Percentiles rank a stretch among this genome's conserved stretches.
Conservation (phyloP, 305 asterid species). For the Fraxinus sp. region DNA sequence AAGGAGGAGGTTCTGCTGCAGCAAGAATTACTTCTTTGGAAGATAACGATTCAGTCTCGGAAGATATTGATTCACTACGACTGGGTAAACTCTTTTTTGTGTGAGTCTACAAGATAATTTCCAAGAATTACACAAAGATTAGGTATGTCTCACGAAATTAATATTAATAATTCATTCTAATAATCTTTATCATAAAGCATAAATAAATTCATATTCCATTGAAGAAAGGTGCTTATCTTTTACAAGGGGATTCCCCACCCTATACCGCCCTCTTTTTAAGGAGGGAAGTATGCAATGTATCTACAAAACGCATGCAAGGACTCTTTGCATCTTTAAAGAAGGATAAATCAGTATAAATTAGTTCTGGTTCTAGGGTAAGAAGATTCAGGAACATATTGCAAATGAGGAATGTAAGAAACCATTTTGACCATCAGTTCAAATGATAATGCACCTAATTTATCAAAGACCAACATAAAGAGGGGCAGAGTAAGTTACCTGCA, state of each 20-base stretch:
- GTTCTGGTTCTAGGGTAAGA: not conserved
- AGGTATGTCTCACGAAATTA: slow-evolving; percentile 1
- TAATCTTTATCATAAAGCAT: slow-evolving; percentile 17
- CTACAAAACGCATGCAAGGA: not conserved
- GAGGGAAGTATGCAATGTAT: not conserved
- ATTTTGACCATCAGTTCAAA: slow-evolving; percentile 7
- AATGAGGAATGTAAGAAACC: not conserved
- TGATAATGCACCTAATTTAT: not conserved
- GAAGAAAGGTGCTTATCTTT: slow-evolving; percentile 10
- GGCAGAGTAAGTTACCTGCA: slow-evolving; percentile 59
- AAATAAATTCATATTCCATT: slow-evolving; percentile 8
- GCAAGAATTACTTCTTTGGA: slow-evolving; percentile 48
- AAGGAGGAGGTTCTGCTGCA: slow-evolving; percentile 72
- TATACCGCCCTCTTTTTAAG: not conserved
- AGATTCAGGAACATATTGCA: not conserved
- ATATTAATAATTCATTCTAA: slow-evolving; percentile 14
- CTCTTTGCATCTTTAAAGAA: not conserved
- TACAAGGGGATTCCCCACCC: not conserved
- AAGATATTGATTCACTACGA: slow-evolving; percentile 29
- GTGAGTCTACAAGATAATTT: slow-evolving; percentile 65
- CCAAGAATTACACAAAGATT: slow-evolving; percentile 27
- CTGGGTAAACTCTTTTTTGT: slow-evolving; percentile 58
- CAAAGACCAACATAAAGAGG: slow-evolving; percentile 12
- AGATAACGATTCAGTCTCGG: slow-evolving; percentile 31
- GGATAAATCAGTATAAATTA: not conserved